Base-by-base conservation (phyloP, 345 rosid species). In the Hevea brasiliensis region DNA sequence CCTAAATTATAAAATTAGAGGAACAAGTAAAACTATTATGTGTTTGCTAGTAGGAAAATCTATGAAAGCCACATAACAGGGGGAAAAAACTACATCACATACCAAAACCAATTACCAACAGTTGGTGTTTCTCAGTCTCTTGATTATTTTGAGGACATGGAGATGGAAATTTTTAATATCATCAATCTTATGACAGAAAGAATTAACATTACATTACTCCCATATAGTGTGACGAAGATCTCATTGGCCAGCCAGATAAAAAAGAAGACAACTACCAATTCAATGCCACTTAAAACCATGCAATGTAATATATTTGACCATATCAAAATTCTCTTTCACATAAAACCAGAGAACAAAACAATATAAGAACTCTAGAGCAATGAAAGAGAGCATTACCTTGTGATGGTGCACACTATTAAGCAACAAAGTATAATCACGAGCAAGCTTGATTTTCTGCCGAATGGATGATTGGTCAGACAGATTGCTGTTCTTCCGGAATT, bases 361-460 rank as follows among this genome's bases (percentile, higher is more conserved):
- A 12, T 59, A 59, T 3, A 59, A 29, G 55, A 53, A 70, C 29
- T n/a, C 51, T 40, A 53, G n/a, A 24, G 11, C 24, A 47, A 23
- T 47, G 20, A 62, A 60, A 67, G 75, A 56, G 56, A 71, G 62
- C 29, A 67, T 10, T 65, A 90, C 96, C 97, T 85, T 89, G 80
- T 92, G 99, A 77, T 90, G 89, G 75, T 92, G 97, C 61, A 95
- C 88, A 61, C 91, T 87, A 76, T 86, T 86, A 68, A 91, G 87
- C 59, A 89, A 81, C 71, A 78, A 85, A 2, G 89, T 83, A 74
- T 92, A 91, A 50, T 92, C 86, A 3, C 80, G 83, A 35, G 93
- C 97, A 44, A 90, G 89, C 73, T 80, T 89, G 26, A 92, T 73
- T 74, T 82, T 90, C 83, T 86, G 90, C 71, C 72, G 79, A 27